Evolutionary conservation across 768 basidiomycete genomes (phyloP).

Genomic region (Lentinula raphanica): DNA sequence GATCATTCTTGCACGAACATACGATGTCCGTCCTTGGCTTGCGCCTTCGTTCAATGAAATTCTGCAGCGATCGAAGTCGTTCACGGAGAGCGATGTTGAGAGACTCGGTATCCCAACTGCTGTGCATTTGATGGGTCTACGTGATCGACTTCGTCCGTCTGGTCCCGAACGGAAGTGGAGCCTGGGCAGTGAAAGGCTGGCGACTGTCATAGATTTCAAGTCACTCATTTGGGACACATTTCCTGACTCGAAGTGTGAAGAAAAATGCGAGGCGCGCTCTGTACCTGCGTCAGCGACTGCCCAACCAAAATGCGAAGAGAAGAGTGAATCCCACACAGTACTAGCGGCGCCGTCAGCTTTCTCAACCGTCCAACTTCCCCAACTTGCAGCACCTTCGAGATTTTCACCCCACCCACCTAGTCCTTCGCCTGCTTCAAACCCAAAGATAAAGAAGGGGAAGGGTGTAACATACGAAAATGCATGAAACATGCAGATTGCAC

Average conservation of each 20-base stretch:
- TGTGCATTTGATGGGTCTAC: not conserved
- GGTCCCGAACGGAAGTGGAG: not conserved
- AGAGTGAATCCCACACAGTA: no score
- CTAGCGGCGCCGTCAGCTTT: no score
- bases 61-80: not conserved
- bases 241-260: not conserved
- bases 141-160: not conserved
- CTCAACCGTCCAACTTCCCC: no score
- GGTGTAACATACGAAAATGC: no score
- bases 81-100: not conserved
- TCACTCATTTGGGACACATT: not conserved
- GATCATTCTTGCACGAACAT: not conserved
- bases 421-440: no score
- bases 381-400: no score
- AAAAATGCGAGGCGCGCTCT: no score
- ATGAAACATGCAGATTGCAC: no score
- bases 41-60: conserved; percentile 1
- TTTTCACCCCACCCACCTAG: no score
- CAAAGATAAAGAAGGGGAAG: no score
- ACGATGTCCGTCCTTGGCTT: not conserved
- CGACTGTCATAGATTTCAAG: not conserved
- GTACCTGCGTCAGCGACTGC: no score
- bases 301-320: no score
- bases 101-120: not conserved
- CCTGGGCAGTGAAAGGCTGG: not conserved